Base-by-base conservation (phyloP, 2,329 filamentous ascomycete species). In the Polychaeton citri region DNA sequence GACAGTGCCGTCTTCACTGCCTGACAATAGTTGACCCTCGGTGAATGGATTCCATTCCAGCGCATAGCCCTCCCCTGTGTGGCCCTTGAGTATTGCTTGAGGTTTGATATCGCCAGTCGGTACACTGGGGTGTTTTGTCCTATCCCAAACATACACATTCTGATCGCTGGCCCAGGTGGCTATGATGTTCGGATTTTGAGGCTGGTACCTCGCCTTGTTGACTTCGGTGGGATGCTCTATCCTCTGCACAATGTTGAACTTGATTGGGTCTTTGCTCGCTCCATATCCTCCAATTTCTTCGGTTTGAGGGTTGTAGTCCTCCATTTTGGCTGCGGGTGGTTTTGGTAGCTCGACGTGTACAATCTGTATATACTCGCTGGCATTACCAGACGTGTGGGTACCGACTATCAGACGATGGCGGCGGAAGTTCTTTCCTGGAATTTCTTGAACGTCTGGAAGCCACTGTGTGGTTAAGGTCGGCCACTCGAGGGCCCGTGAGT, bases 181-280 rank as follows among this genome's bases (percentile, higher is more conserved):
- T 50, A 98, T 92, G 39, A 98, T 78, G 52, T 98, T 86, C 4
- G 88, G 86, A 54, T 98, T 98, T 58, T 96, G 88, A 9, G 90
- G 90, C 61, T 95, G 87, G 57, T 96, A 96, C 47, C 90, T 79
- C 12, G 90, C 92, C 66, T 96, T 98, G 71, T 98, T 98, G 56
- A 98, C 86, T 60, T 98, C 90, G 44, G 84, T 83, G 12, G 87
- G 86, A 57, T 98, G 90, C 57, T 93, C 82, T 56, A 98, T 98
- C 61, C 83, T 90, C 61, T 98, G 90, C 35, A 90, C 79, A 51
- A 98, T 82, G 45, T 81, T 81, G 67, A 93, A 94, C 52, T 83
- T 86, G 59, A 96, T 74, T 16, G 78, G 72, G 45, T 84, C 81
- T 42, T 79, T 79, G 34, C 69, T 67, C 38, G 80, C 81, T 26